phyloP scores from a whole-genome alignment of 768 basidiomycete species.

The Boletus speciosus region DNA sequence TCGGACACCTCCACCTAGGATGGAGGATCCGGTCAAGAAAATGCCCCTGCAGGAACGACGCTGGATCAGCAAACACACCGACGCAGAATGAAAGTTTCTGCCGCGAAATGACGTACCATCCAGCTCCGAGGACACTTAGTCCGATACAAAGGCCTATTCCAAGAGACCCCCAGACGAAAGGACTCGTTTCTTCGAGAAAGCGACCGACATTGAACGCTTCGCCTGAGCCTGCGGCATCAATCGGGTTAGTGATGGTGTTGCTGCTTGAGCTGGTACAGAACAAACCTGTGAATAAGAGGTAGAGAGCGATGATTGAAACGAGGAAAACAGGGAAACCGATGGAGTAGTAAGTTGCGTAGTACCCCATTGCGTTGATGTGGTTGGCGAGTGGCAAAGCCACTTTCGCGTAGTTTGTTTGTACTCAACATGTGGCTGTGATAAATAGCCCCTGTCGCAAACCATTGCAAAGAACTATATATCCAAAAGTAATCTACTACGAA shows the following conservation, averaged over 20 bases:
- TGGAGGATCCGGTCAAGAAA: constrained; percentile 94
- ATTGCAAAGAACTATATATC: neutral
- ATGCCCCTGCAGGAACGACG: constrained; percentile 72
- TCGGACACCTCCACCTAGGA: constrained; percentile 92
- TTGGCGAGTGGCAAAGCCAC: neutral
- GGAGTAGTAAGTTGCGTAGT: constrained; percentile 48
- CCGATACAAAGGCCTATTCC: constrained; percentile 94
- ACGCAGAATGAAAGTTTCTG: neutral
- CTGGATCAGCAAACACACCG: neutral
- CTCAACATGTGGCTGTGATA: constrained; percentile 13
- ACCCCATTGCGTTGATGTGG: constrained; percentile 22
- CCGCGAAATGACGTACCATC: constrained; percentile 61
- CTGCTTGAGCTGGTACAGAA: neutral
- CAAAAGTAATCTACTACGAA: neutral
- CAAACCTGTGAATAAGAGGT: constrained; percentile 87
- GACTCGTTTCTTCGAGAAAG: constrained; percentile 91
- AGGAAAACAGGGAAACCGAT: constrained; percentile 70
- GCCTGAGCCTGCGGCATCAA: constrained; percentile 57
- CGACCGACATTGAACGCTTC: constrained; percentile 92
- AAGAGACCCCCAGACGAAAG: constrained; percentile 87
- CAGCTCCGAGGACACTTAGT: constrained; percentile 89
- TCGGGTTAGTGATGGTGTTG: constrained; percentile 1
- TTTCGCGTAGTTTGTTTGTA: constrained; percentile 3
- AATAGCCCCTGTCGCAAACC: constrained; percentile 1
- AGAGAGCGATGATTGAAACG: constrained; percentile 66